These are phyloP conservation scores for Aspergillus proliferans DNA, from an alignment of 2,329 filamentous ascomycete genomes.

Conservation along the genomic window DNA sequence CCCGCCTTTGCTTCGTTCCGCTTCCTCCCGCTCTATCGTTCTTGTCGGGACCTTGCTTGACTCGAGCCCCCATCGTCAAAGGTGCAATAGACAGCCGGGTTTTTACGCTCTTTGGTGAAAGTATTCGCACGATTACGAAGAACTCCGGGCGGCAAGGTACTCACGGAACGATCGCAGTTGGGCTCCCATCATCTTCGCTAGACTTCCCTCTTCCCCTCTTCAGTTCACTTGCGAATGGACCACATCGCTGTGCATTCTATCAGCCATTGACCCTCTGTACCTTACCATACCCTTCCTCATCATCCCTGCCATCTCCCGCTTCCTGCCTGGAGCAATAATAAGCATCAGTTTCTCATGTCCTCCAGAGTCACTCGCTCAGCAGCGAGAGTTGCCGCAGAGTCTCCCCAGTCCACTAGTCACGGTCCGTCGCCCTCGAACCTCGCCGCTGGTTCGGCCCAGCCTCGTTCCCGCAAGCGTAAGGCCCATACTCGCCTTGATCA, in stretches of 20 bases:
- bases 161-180: background rate
- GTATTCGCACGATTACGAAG: background rate
- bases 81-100: no score
- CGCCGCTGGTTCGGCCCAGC: constrained; percentile 43
- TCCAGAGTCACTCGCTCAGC: constrained; percentile 93
- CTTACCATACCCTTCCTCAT: constrained; percentile 1
- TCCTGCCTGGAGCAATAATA: constrained; percentile 3
- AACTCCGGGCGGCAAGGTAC: background rate
- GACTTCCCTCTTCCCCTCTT: background rate
- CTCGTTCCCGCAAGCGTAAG: constrained; percentile 67
- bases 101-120: no score
- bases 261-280: background rate
- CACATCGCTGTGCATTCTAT: background rate
- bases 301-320: constrained; percentile 1
- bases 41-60: background rate
- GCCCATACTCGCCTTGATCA: constrained; percentile 48
- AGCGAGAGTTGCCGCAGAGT: constrained; percentile 75
- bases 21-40: background rate
- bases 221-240: background rate
- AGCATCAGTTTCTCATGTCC: constrained; percentile 70
- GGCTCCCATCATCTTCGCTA: background rate
- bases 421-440: constrained; percentile 31
- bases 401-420: constrained; percentile 39
- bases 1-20: constrained; percentile 1
- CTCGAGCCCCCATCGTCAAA: background rate